Conservation (phyloP, 768 basidiomycete genomes). For the Hypholoma fasciculare region DNA sequence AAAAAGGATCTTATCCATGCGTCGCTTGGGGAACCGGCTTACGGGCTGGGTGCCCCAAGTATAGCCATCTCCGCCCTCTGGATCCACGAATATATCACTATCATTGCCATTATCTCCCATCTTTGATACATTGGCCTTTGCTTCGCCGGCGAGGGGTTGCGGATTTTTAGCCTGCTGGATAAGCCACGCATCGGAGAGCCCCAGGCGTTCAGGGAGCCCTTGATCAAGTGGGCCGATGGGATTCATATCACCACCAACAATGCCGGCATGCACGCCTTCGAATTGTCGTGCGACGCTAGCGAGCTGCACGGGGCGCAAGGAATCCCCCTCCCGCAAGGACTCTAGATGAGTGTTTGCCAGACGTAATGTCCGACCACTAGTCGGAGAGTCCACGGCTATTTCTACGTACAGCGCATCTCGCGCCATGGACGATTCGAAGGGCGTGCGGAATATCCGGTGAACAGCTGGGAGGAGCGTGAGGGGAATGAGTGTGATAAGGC, state of each 20-base stretch:
- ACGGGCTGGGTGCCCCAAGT: slow-evolving; percentile 20
- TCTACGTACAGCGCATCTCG: slow-evolving; percentile 13
- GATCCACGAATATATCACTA: neutral
- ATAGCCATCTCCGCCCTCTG: slow-evolving; percentile 5
- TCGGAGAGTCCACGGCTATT: neutral
- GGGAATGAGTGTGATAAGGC: slow-evolving; percentile 11
- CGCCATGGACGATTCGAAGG: slow-evolving; percentile 11
- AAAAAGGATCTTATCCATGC: slow-evolving; percentile 19
- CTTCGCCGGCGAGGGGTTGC: neutral
- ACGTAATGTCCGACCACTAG: neutral
- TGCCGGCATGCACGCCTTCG: slow-evolving; percentile 8
- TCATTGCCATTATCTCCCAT: neutral
- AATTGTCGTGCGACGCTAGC: slow-evolving; percentile 3
- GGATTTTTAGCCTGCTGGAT: neutral
- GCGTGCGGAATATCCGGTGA: slow-evolving; percentile 8
- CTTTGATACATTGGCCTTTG: neutral
- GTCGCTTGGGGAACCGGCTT: slow-evolving; percentile 2
- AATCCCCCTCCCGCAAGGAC: slow-evolving; percentile 13
- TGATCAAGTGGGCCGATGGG: slow-evolving; percentile 16
- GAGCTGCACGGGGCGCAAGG: slow-evolving; percentile 9
- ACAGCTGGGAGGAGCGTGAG: neutral
- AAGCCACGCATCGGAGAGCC: slow-evolving; percentile 15
- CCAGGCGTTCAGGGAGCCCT: slow-evolving; percentile 7
- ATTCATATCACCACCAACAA: slow-evolving; percentile 21
- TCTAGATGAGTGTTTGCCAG: slow-evolving; percentile 18